Conservation (phyloP, 495 filamentous ascomycete species). For the Penicillium salamii region DNA sequence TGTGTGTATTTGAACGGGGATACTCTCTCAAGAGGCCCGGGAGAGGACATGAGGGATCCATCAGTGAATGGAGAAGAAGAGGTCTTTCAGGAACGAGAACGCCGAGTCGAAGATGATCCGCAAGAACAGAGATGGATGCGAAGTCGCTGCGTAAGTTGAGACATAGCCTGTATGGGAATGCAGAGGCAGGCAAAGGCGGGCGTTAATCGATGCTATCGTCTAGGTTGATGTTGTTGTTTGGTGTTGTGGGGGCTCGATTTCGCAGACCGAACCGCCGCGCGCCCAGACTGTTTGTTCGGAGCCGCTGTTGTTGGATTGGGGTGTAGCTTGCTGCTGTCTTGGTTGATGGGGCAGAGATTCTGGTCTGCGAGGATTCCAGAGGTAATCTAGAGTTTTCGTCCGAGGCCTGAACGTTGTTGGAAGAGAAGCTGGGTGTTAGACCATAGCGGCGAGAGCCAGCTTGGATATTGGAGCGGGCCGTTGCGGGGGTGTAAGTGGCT, state of each 20-base stretch:
- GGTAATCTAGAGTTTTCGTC: conserved; percentile 25
- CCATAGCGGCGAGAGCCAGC: conserved; percentile 49
- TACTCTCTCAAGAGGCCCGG: too few relatives aligned
- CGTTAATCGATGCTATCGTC: conserved; percentile 39
- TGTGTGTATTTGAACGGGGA: too few relatives aligned
- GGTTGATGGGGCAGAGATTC: conserved; percentile 36
- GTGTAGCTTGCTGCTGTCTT: conserved; percentile 44
- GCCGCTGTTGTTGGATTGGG: conserved; percentile 37
- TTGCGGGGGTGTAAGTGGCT: conserved; percentile 36
- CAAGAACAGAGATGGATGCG: not conserved
- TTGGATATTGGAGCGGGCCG: conserved; percentile 43
- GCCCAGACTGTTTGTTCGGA: conserved; percentile 41
- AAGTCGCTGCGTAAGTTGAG: conserved; percentile 7
- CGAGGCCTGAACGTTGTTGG: conserved; percentile 18
- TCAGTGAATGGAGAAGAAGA: conserved; percentile 8
- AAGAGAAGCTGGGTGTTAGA: conserved; percentile 22
- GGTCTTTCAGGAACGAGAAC: conserved; percentile 17
- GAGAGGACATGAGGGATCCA: not conserved
- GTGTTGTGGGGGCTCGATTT: conserved; percentile 30
- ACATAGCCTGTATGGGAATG: not conserved
- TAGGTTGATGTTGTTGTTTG: conserved; percentile 29
- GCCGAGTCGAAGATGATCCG: conserved; percentile 25
- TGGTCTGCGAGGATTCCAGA: conserved; percentile 30
- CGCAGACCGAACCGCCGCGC: conserved; percentile 38
- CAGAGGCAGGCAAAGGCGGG: not conserved